Evolutionary conservation across 345 rosid species (phyloP).

Genomic region (Linum usitatissimum): DNA sequence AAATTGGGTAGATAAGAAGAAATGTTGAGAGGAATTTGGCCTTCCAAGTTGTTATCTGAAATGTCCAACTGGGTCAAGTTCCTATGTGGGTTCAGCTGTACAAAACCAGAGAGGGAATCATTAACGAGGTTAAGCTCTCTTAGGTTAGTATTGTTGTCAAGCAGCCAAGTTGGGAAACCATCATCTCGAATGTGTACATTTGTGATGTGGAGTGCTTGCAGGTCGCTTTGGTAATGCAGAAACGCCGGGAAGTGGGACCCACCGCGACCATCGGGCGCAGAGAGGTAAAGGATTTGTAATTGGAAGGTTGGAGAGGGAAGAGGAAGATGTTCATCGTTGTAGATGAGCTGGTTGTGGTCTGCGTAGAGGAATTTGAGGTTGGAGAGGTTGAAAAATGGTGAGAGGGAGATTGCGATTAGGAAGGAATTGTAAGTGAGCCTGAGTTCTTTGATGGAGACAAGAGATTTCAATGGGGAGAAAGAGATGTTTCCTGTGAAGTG

Average conservation of each 20-base stretch:
- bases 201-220: not conserved
- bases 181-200: not conserved
- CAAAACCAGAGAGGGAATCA: slow-evolving; percentile 4
- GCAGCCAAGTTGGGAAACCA: slow-evolving; percentile 20
- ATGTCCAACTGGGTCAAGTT: not conserved
- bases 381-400: slow-evolving; percentile 10
- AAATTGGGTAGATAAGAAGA: slow-evolving; percentile 12
- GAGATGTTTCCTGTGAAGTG: slow-evolving; percentile 12
- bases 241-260: not conserved
- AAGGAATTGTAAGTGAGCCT: slow-evolving; percentile 6
- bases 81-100: not conserved
- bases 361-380: not conserved
- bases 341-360: not conserved
- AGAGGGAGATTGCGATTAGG: not conserved
- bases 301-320: not conserved
- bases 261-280: not conserved
- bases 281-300: not conserved
- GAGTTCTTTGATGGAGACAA: not conserved
- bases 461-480: not conserved
- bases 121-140: rapidly evolving
- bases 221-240: not conserved
- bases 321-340: not conserved
- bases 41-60: not conserved
- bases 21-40: slow-evolving; percentile 11
- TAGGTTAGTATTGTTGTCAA: slow-evolving; percentile 20